Percentiles rank a stretch among this genome's conserved stretches.
Conservation (phyloP, 225 moss, liverwort and hornwort species). For the Neckera pumila region DNA sequence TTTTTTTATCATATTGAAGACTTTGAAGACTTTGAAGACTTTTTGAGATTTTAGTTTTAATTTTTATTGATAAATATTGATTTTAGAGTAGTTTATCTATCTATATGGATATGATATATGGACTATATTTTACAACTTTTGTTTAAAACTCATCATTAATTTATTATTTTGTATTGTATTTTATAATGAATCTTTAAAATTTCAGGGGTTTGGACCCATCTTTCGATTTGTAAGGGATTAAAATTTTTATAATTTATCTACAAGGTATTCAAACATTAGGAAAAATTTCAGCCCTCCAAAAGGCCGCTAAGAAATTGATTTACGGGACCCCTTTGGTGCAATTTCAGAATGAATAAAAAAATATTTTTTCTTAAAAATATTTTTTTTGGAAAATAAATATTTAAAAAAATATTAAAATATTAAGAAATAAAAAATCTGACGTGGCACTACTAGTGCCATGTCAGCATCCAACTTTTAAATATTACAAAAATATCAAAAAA, state of each 20-base stretch:
- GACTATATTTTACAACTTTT: background rate
- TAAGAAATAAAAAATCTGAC: too few relatives aligned
- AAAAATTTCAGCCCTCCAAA: too few relatives aligned
- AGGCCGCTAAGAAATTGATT: too few relatives aligned
- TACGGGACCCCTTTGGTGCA: too few relatives aligned
- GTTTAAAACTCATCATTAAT: background rate
- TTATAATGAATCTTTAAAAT: background rate
- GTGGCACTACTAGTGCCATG: too few relatives aligned
- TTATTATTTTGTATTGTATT: background rate
- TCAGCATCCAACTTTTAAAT: too few relatives aligned
- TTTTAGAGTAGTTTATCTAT: background rate
- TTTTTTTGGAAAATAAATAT: too few relatives aligned
- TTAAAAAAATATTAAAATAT: too few relatives aligned
- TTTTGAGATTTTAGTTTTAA: background rate
- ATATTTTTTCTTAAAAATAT: too few relatives aligned
- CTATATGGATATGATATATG: background rate
- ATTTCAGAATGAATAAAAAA: too few relatives aligned
- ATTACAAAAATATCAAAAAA: too few relatives aligned
- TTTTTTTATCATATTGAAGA: background rate
- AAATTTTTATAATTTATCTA: background rate
- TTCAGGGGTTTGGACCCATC: background rate
- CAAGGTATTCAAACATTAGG: background rate
- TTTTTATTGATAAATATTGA: background rate
- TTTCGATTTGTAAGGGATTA: rapidly evolving
- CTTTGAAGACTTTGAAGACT: background rate